Base-by-base conservation (phyloP, 345 rosid genomes). In the Murraya koenigii region DNA sequence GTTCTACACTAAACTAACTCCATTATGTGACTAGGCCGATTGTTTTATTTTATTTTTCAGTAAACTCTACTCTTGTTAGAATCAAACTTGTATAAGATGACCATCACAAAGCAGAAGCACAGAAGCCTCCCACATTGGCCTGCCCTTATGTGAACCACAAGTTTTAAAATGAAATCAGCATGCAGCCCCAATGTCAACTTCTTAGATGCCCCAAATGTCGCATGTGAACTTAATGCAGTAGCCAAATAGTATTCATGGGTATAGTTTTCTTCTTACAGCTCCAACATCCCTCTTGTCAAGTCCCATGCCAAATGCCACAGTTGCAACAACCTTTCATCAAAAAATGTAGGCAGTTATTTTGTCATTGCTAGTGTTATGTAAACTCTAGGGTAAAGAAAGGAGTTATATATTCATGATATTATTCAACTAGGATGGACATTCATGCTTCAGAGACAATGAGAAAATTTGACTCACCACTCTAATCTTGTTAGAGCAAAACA, bases 271-370 rank as follows among this genome's bases (percentile, higher is more conserved):
- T 79, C 99, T 96, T 94, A 96, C 99, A 72, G 97, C 98, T 88
- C 97, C 98, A 80, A 91, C 92, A 79, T 96, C 97, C 66, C 89
- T 88, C 87, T 94, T 96, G 89, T 96, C 97, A 59, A 96, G 92
- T 76, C 99, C 99, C 99, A 96, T 94, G 75, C 99, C 99, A 79
- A 96, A 96, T 75, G 99, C 99, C 86, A 96, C 99, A 25, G 99
- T 96, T 81, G 98, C 99, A 82, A 94, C 98, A 82, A 96, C 97
- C 99, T 95, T 89, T 76, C 72, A 88, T 26, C 54, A 78, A 76
- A 72, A 59, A 75, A 47, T 14, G 55, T 75, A 56, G 33, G 65
- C 49, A 74, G 77, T 38, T 49, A 77, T 74, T 79, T 61, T 30
- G 58, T 41, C 13, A 54, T 33, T 41, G 61, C 60, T 44, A 63